Evolutionary conservation across 768 basidiomycete species (phyloP), one percentile per base, ranked within the genome.

Genomic region (Boletus rubropictus): DNA sequence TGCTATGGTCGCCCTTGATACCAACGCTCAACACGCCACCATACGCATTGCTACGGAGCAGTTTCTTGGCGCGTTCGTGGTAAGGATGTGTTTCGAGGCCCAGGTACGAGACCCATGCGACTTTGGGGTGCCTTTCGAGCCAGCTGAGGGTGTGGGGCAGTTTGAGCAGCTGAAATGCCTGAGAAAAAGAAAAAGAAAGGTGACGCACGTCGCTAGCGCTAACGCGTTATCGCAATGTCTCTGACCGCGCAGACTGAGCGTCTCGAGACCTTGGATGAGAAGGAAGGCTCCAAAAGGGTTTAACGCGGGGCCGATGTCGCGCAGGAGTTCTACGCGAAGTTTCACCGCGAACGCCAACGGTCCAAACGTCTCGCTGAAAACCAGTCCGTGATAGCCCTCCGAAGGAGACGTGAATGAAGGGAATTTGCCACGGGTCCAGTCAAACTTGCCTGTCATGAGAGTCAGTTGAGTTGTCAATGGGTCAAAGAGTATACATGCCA

Each of bases 11-110:
- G 15, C 82, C 85, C 55, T 80, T 80, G 51, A 89, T 64, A 7
- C 89, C 90, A 56, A 92, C 90, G 65, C 75, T 86, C 41, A 92
- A 66, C 54, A 92, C 76, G 18, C 87, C 89, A 4, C 88, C 85
- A 48, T 72, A 90, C 3, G 70, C 66, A n/a, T 62, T 42, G 1
- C 68, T 62, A 5, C 82, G 72, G 42, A 89, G 67, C 28, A 81
- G 67, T 48, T 73, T 69, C 57, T 74, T 71, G 10, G 87, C 88
- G 6, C 74, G 60, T 38, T 65, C 64, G 63, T 92, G 73, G 29
- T 80, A 82, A 1, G 71, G 61, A 62, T 93, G 90, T 3, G 60
- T 65, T 41, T 66, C 60, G 1, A 90, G 75, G 6, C 90, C 90
- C 34, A 82, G 76, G 58, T 91, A 93, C 0, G 80, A 82, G 1